A percentile compares a stretch with the other conserved stretches of the same genome.
Evolutionary conservation across 768 basidiomycete species (phyloP).

Genomic region (Tylopilus subfusipes): DNA sequence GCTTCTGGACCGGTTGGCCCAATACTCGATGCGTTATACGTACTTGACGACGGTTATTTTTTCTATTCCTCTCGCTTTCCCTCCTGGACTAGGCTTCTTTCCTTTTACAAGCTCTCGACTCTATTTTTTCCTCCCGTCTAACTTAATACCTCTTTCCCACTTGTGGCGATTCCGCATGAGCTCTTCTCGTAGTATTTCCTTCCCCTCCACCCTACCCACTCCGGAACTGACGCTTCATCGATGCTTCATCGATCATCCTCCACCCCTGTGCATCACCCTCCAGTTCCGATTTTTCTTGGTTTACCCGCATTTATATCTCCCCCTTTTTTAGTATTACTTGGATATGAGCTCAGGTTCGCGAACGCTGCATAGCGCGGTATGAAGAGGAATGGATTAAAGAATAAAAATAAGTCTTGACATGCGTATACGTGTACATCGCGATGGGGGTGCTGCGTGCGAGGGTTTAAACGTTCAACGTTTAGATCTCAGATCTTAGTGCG

Average conservation of each 20-base stretch:
- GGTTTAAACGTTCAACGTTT: too few relatives aligned
- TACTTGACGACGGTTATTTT: conserved; percentile 9
- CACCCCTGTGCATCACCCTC: neutral
- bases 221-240: neutral
- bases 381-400: too few relatives aligned
- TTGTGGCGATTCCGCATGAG: neutral
- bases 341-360: neutral
- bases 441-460: too few relatives aligned
- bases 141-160: neutral
- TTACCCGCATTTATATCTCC: neutral
- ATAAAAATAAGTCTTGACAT: too few relatives aligned
- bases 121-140: neutral
- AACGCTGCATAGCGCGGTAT: too few relatives aligned
- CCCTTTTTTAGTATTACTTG: neutral
- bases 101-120: neutral
- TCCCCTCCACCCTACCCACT: neutral
- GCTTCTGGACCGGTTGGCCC: neutral
- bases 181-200: conserved; percentile 1
- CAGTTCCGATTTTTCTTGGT: neutral
- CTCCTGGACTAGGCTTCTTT: conserved; percentile 1
- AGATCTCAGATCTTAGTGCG: too few relatives aligned
- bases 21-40: conserved; percentile 1
- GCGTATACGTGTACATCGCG: too few relatives aligned
- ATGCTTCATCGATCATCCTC: too few relatives aligned
- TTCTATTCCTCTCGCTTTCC: conserved; percentile 12